Conservation (phyloP, 1,284 basidiomycete genomes). For the Chondrostereum purpureum region DNA sequence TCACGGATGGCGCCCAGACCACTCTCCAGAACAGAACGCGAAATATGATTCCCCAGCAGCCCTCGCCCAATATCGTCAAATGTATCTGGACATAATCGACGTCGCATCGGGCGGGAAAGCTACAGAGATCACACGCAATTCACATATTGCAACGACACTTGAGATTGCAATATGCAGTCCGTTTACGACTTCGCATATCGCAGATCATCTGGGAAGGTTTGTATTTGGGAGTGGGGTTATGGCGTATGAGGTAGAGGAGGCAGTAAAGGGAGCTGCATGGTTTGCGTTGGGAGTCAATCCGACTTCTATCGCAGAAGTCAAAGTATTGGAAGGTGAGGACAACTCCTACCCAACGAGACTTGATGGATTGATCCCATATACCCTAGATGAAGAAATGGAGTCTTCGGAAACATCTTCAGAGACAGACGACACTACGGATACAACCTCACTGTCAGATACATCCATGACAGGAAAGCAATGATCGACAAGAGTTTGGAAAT, state of each 20-base stretch:
- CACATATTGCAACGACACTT: not conserved
- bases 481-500: too few species aligned
- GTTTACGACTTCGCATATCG: not conserved
- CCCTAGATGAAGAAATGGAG: too few species aligned
- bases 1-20: slow-evolving; percentile 10
- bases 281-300: not conserved
- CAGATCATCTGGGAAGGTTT: not conserved
- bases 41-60: slow-evolving; percentile 13
- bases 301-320: not conserved
- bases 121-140: not conserved
- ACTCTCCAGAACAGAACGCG: slow-evolving; percentile 9
- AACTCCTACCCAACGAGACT: too few species aligned
- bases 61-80: slow-evolving; percentile 10
- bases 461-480: too few species aligned
- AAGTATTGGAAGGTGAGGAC: too few species aligned
- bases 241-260: not conserved
- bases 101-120: not conserved
- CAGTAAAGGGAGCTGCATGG: not conserved
- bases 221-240: not conserved
- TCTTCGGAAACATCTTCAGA: too few species aligned
- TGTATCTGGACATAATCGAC: slow-evolving; percentile 10
- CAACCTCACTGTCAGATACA: too few species aligned
- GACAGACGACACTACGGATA: too few species aligned
- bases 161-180: not conserved
- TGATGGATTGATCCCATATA: too few species aligned